A percentile compares a stretch with the other conserved stretches of the same genome.
Conservation (phyloP, 768 basidiomycete genomes). For the Suillus lakei region DNA sequence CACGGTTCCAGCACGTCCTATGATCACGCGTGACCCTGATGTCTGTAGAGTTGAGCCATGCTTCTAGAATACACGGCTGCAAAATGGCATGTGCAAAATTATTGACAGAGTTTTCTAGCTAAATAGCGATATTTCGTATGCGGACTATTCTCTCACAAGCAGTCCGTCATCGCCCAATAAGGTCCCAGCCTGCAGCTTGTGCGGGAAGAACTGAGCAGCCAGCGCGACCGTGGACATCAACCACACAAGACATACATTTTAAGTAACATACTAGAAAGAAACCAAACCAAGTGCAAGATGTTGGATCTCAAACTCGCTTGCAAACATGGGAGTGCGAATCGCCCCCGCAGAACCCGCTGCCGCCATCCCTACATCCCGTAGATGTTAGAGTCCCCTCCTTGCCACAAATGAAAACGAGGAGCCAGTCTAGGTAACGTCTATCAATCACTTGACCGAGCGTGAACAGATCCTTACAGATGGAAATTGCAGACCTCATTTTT, state of each 20-base stretch:
- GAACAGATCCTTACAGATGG: background rate
- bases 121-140: background rate
- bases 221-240: background rate
- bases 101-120: background rate
- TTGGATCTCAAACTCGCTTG: background rate
- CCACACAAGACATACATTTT: background rate
- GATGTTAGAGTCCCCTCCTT: background rate
- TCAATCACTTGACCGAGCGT: background rate
- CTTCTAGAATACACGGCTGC: background rate
- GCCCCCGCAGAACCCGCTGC: background rate
- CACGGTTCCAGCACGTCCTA: background rate
- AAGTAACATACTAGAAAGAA: background rate
- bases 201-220: background rate
- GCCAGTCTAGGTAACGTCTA: background rate
- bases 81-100: background rate
- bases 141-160: background rate
- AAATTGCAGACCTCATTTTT: constrained; percentile 10
- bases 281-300: background rate
- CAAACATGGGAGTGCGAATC: no score
- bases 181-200: background rate
- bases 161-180: background rate
- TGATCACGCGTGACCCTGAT: background rate
- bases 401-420: constrained; percentile 2
- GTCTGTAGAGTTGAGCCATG: background rate
- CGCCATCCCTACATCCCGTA: no score